Conservation (phyloP, 2,329 filamentous ascomycete genomes). For the Ophiostoma himal-ulmi region DNA sequence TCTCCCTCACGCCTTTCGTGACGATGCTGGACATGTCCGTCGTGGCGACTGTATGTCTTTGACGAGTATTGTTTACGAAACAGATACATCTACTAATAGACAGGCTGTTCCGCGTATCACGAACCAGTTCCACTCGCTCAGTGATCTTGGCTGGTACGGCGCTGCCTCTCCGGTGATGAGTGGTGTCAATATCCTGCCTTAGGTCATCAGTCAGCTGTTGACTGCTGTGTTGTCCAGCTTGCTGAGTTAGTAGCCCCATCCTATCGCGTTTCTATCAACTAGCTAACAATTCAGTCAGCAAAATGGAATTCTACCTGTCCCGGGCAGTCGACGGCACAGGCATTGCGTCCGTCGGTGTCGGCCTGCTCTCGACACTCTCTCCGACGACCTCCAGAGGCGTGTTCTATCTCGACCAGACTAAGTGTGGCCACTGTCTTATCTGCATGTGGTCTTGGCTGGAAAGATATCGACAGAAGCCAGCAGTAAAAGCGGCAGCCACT, state of each 20-base stretch:
- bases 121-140: slow-evolving; percentile 21
- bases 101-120: slow-evolving; percentile 9
- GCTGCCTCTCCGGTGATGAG: slow-evolving; percentile 20
- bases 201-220: background rate
- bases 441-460: slow-evolving; percentile 2
- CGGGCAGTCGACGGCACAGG: background rate
- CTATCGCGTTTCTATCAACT: background rate
- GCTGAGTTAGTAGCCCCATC: background rate
- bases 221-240: background rate
- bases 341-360: background rate
- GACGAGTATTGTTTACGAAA: background rate
- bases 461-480: background rate
- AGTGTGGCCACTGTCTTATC: background rate
- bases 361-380: background rate
- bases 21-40: slow-evolving; percentile 3
- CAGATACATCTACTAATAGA: background rate
- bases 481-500: background rate
- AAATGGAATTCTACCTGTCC: background rate
- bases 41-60: background rate
- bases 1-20: background rate
- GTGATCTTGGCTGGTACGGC: slow-evolving; percentile 28
- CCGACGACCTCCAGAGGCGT: background rate
- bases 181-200: background rate
- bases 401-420: background rate
- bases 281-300: background rate